Evolutionary conservation across 805 yeast genomes (phyloP).

Genomic region (Kazachstania viticola): DNA sequence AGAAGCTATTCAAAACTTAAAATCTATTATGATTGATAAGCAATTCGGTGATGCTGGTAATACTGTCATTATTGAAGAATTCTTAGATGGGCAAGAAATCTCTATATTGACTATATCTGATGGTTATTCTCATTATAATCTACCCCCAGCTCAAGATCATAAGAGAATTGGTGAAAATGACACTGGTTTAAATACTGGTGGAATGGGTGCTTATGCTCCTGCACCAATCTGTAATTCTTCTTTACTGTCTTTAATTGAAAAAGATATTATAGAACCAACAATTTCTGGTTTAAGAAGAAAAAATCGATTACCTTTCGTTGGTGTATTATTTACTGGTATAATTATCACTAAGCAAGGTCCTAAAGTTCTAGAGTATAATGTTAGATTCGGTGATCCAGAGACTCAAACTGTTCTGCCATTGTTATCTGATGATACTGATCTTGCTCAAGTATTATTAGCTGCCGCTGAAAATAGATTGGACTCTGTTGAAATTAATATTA

Average conservation of each 20-base stretch:
- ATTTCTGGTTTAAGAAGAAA: slow-evolving; percentile 93
- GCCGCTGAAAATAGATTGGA: slow-evolving; percentile 92
- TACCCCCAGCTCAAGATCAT: slow-evolving; percentile 98
- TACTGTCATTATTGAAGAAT: slow-evolving; percentile 91
- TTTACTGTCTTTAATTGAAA: slow-evolving; percentile 57
- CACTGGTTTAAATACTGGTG: slow-evolving; percentile 93
- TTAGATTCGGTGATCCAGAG: slow-evolving; percentile 98
- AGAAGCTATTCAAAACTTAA: slow-evolving; percentile 77
- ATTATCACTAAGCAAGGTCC: slow-evolving; percentile 86
- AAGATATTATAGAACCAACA: slow-evolving; percentile 75
- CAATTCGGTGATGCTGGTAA: slow-evolving; percentile 92
- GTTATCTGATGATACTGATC: slow-evolving; percentile 72
- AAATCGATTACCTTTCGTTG: slow-evolving; percentile 92
- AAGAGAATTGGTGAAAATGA: slow-evolving; percentile 92
- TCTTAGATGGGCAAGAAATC: slow-evolving; percentile 91
- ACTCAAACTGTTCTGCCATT: slow-evolving; percentile 93
- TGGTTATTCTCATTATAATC: slow-evolving; percentile 80
- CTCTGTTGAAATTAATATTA: slow-evolving; percentile 50
- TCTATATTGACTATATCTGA: slow-evolving; percentile 86
- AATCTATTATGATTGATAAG: slow-evolving; percentile 79
- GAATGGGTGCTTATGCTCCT: slow-evolving; percentile 99
- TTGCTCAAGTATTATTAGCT: slow-evolving; percentile 86
- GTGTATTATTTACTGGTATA: slow-evolving; percentile 89
- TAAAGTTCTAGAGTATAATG: slow-evolving; percentile 91
- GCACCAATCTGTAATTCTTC: slow-evolving; percentile 87